phyloP scores from a whole-genome alignment of 2,329 filamentous ascomycete genomes.

The Hortaea sp. region DNA sequence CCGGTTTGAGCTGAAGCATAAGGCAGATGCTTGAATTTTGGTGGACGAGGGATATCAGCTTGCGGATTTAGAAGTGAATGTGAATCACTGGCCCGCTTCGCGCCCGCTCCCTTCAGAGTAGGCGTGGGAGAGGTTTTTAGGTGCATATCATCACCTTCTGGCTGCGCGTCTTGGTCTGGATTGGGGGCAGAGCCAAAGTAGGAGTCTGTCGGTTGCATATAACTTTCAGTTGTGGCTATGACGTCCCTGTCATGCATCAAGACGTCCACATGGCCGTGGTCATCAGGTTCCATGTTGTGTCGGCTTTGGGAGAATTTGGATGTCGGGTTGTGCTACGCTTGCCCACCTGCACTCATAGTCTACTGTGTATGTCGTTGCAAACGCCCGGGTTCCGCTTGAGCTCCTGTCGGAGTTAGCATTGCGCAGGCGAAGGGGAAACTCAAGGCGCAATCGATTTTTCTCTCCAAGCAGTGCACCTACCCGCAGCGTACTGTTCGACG shows the following conservation, averaged over 20 bases:
- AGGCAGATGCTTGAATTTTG: constrained; percentile 27
- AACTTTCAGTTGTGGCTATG: constrained; percentile 8
- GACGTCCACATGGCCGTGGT: constrained; percentile 9
- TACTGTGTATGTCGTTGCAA: too few relatives aligned
- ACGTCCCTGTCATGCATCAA: constrained; percentile 19
- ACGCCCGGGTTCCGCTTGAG: too few relatives aligned
- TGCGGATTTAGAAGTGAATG: constrained; percentile 7
- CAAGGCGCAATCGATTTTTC: too few relatives aligned
- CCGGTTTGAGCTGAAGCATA: constrained; percentile 33
- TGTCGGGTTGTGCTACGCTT: too few relatives aligned
- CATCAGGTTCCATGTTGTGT: constrained; percentile 4
- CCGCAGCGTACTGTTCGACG: too few relatives aligned
- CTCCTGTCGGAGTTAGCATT: too few relatives aligned
- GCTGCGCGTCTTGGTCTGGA: not conserved
- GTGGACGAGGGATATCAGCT: constrained; percentile 17
- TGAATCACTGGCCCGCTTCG: constrained; percentile 6
- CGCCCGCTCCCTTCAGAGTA: constrained; percentile 14
- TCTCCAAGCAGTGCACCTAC: too few relatives aligned
- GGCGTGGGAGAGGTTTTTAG: constrained; percentile 5
- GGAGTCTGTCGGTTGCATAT: constrained; percentile 5
- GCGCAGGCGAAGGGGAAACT: too few relatives aligned
- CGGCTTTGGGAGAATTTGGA: too few relatives aligned
- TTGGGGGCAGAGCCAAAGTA: constrained; percentile 5
- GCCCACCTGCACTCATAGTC: too few relatives aligned
- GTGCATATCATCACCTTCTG: constrained; percentile 1